A percentile compares a stretch with the other conserved stretches of the same genome.
Evolutionary conservation across 225 moss, liverwort and hornwort species (phyloP).

Genomic region (Pleurozium schreberi): DNA sequence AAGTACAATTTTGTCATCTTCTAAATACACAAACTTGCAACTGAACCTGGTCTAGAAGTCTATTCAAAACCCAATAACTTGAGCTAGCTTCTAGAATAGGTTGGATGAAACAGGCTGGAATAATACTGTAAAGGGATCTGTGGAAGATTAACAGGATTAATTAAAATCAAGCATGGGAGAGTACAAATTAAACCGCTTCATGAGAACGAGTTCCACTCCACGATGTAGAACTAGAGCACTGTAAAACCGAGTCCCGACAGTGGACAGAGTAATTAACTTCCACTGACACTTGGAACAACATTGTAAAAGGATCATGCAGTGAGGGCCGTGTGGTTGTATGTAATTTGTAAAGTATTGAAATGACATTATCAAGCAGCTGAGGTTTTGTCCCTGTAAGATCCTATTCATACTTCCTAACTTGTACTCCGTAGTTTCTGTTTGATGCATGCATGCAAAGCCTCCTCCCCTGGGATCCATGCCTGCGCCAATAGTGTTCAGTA

Average conservation of each 20-base stretch:
- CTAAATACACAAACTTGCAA: background rate
- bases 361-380: background rate
- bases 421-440: background rate
- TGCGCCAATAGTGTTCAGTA: background rate
- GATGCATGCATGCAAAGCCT: background rate
- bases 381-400: background rate
- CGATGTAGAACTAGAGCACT: background rate
- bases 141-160: background rate
- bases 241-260: background rate
- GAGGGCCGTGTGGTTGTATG: background rate
- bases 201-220: background rate
- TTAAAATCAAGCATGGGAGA: background rate
- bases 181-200: background rate
- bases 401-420: background rate
- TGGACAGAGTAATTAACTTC: background rate
- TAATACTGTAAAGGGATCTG: background rate
- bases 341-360: background rate
- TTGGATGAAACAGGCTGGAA: background rate
- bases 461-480: background rate
- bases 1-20: background rate
- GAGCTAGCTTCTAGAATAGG: no score
- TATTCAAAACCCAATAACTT: background rate
- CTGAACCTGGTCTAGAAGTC: background rate
- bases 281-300: background rate
- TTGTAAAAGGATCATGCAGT: background rate